phyloP scores from a whole-genome alignment of 2,329 filamentous ascomycete genomes.

The Penicillium psychrosexuale region DNA sequence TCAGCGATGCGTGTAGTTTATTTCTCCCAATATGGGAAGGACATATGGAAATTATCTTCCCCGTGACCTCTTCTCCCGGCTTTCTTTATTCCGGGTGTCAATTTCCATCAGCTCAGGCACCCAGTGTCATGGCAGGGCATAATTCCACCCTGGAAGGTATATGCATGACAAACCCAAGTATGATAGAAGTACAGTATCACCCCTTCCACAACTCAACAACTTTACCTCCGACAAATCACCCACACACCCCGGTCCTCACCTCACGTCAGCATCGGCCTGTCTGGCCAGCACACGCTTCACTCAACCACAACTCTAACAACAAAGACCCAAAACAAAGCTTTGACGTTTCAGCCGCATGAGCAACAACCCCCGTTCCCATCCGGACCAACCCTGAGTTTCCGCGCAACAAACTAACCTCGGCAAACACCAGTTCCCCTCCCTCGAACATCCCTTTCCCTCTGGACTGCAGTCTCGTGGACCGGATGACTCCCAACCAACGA shows the following conservation, averaged over 20 bases:
- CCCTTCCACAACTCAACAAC: background rate
- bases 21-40: conserved; percentile 10
- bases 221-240: background rate
- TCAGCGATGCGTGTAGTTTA: conserved; percentile 25
- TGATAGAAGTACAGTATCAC: background rate
- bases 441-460: background rate
- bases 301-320: background rate
- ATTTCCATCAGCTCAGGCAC: background rate
- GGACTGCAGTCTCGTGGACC: conserved; percentile 11
- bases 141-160: conserved; percentile 2
- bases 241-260: background rate
- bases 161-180: background rate
- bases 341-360: conserved; percentile 5
- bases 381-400: conserved; percentile 1
- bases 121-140: background rate
- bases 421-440: background rate
- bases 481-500: conserved; percentile 4
- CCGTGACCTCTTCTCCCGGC: background rate
- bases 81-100: background rate
- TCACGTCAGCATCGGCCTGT: background rate
- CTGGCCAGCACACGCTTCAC: background rate
- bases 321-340: background rate
- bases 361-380: conserved; percentile 5
- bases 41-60: conserved; percentile 6
- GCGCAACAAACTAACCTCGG: conserved; percentile 1